phyloP scores from a whole-genome alignment of 2,329 filamentous ascomycete species.

The Sclerotinia nivalis region DNA sequence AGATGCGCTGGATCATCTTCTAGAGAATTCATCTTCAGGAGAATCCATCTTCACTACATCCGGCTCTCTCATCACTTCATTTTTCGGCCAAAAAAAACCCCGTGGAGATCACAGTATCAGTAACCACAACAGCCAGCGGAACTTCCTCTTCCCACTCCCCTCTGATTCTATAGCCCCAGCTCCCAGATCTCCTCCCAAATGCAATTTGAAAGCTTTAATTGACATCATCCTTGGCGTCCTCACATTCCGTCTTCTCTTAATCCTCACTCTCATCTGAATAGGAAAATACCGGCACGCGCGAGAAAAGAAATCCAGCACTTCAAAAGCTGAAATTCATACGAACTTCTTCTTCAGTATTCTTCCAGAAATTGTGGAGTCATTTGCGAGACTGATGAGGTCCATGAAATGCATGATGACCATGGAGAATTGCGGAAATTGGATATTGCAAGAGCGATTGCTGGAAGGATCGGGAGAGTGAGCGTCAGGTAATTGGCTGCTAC shows the following conservation, averaged over 20 bases:
- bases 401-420: background rate
- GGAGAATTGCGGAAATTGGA: background rate
- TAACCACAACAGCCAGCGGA: background rate
- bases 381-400: background rate
- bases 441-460: background rate
- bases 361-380: background rate
- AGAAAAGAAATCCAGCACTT: background rate
- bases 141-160: background rate
- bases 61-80: background rate
- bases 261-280: background rate
- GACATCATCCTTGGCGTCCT: background rate
- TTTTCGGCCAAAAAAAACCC: background rate
- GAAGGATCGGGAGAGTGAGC: background rate
- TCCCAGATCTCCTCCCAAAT: background rate
- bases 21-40: background rate
- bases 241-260: background rate
- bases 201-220: background rate
- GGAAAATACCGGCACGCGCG: background rate
- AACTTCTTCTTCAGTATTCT: conserved; percentile 1
- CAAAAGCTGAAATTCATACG: background rate
- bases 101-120: background rate
- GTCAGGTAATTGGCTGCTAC: background rate
- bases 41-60: background rate
- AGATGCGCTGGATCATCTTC: background rate
- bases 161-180: background rate